Evolutionary conservation across 768 basidiomycete genomes (phyloP).

Genomic region (Leucosporidium yakuticum): DNA sequence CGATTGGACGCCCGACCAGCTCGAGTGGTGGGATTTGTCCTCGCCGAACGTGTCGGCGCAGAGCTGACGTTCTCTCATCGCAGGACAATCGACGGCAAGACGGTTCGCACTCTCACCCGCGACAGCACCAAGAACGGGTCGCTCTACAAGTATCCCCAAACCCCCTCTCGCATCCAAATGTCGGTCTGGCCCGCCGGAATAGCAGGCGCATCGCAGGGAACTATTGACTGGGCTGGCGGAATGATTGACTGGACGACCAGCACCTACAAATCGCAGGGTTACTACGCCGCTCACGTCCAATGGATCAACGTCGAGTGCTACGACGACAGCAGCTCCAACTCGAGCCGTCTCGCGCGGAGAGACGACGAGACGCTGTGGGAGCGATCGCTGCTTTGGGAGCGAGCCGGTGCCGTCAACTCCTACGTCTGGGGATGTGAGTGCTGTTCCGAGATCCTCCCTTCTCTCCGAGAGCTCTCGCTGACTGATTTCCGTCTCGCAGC

Average conservation of each 20-base stretch:
- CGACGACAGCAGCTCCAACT: conserved; percentile 12
- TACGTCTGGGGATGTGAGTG: conserved; percentile 31
- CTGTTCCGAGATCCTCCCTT: background rate
- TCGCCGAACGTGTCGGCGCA: conserved; percentile 8
- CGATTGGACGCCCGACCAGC: conserved; percentile 28
- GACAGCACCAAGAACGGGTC: conserved; percentile 32
- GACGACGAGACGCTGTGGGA: background rate
- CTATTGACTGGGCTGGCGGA: conserved; percentile 44
- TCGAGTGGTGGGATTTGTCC: conserved; percentile 29
- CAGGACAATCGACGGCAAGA: conserved; percentile 29
- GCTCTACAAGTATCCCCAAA: conserved; percentile 40
- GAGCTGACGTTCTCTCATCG: background rate
- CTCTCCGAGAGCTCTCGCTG: background rate
- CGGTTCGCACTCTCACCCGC: conserved; percentile 39
- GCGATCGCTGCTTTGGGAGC: conserved; percentile 11
- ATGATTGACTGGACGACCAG: conserved; percentile 41
- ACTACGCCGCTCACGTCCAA: conserved; percentile 40
- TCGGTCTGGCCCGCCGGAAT: conserved; percentile 44
- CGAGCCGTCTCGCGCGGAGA: too few species aligned
- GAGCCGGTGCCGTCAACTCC: conserved; percentile 11
- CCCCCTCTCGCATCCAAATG: conserved; percentile 42
- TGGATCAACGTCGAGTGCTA: conserved; percentile 40
- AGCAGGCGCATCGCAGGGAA: conserved; percentile 36
- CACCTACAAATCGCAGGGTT: conserved; percentile 38
- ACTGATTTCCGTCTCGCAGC: background rate